Evolutionary conservation across 257 asterid species (phyloP).

Genomic region (Solanum lignicaule): DNA sequence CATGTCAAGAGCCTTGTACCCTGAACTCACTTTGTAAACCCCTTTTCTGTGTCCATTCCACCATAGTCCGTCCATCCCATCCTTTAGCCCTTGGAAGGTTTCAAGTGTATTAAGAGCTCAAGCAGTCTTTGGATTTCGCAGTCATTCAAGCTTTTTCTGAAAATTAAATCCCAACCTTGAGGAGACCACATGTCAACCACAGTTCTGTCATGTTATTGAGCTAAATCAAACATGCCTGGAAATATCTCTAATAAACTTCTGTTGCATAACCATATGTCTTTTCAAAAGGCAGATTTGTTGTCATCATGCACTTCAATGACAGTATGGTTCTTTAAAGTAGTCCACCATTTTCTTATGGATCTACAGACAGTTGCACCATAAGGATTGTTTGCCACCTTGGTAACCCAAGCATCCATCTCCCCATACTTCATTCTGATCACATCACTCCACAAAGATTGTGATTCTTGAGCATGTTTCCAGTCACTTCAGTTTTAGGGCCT

Average conservation of each 20-base stretch:
- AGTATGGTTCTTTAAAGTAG: neutral
- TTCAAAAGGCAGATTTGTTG: neutral
- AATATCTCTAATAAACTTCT: neutral
- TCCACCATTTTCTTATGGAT: neutral
- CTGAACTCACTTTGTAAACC: neutral
- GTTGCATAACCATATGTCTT: neutral
- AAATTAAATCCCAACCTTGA: neutral
- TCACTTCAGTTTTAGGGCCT: neutral
- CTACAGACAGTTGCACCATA: neutral
- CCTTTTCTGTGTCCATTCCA: neutral
- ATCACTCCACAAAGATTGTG: neutral
- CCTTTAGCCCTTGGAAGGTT: neutral
- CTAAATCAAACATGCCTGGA: neutral
- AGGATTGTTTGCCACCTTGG: neutral
- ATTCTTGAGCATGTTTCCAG: neutral
- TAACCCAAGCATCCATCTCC: neutral
- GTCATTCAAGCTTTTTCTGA: neutral
- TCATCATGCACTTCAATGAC: neutral
- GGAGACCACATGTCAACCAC: neutral
- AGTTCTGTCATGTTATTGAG: neutral
- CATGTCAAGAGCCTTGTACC: neutral
- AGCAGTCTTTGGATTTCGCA: neutral
- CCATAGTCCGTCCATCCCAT: neutral
- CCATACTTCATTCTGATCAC: neutral
- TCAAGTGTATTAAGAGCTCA: neutral